Base-by-base conservation (phyloP, 1,284 basidiomycete genomes). In the Takashimella tepidaria region DNA sequence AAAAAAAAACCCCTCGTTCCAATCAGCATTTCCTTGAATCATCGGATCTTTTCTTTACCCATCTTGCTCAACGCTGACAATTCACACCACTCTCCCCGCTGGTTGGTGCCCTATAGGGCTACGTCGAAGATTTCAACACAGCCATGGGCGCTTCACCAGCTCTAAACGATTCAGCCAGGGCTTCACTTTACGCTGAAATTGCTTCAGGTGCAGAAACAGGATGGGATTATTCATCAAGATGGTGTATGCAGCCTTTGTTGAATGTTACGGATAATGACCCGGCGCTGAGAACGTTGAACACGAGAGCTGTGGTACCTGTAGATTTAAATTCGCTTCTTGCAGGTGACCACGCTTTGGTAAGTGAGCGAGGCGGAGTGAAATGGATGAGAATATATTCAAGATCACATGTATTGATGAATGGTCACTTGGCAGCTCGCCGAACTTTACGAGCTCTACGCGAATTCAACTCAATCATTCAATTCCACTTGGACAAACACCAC, bases 181-280 rank as follows among this genome's bases (percentile, higher is more conserved):
- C 80, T 0, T 82, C 79, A 3, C 71, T 97, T n/a, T 97, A 92
- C 66, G 82, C 87, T n/a, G 87, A 95, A 69, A 81, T 97, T 20
- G 92, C 92, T 0, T 82, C 81, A 48, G 92, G 89, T 43, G 92
- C 91, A 1, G 92, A 96, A 77, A 83, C 82, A 11, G 91, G 75
- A 5, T 76, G 70, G 69, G 75, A 76, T 62, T 77, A 76, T 56
- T 63, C 66, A 8, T 62, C 68, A 20, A 67, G 85, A 31, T 83
- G 79, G 75, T 72, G 81, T 51, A 75, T 76, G 41, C 63, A 79
- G 45, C 81, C 79, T 41, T 72, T 79, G 61, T 78, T 74, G 41
- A 77, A 79, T 56, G 50, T 66, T 5, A 70, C 69, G 20, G 72
- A 78, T 57, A 78, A 76, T 52, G 63, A 72, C 49, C 79, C 82